A percentile compares a stretch with the other conserved stretches of the same genome.
These are phyloP conservation scores for Flaveria floridana DNA, from an alignment of 140 eudicot species.

Conservation along the genomic window DNA sequence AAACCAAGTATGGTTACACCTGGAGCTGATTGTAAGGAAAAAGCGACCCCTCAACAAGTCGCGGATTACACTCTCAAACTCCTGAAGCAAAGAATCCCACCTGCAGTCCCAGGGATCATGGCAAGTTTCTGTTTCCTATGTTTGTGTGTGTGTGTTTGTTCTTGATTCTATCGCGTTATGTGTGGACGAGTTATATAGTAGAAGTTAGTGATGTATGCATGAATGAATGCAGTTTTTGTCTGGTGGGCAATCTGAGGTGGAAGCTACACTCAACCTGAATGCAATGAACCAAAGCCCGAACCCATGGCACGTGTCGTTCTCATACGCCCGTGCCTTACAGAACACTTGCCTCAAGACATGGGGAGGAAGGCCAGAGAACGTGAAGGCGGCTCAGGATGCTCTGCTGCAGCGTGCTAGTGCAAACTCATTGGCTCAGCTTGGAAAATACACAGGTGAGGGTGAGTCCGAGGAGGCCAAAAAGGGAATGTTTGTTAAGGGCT, in stretches of 20 bases:
- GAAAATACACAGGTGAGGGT: conserved; percentile 85
- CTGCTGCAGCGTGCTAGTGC: conserved; percentile 68
- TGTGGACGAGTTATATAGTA: background rate
- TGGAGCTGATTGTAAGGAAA: conserved; percentile 78
- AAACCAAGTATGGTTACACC: conserved; percentile 99
- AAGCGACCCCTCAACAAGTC: conserved; percentile 74
- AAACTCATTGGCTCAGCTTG: conserved; percentile 89
- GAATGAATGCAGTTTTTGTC: conserved; percentile 66
- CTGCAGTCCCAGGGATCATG: conserved; percentile 98
- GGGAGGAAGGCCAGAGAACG: conserved; percentile 89
- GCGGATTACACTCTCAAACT: conserved; percentile 86
- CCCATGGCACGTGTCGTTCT: conserved; percentile 98
- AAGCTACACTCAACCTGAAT: conserved; percentile 84
- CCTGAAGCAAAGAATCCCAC: conserved; percentile 75
- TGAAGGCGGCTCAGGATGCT: conserved; percentile 80
- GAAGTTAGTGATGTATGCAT: background rate
- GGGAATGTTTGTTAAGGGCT: conserved; percentile 75
- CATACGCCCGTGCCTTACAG: conserved; percentile 91
- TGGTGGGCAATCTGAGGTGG: conserved; percentile 95
- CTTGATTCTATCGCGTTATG: background rate
- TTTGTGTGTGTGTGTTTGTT: background rate
- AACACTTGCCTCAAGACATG: conserved; percentile 94
- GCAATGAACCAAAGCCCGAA: conserved; percentile 92
- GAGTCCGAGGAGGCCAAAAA: conserved; percentile 83
- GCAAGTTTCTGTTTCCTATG: conserved; percentile 36